Percentiles rank a stretch among this genome's conserved stretches.
These are phyloP conservation scores for Huntiella abstrusa DNA, from an alignment of 2,329 filamentous ascomycete genomes.

Conservation along the genomic window DNA sequence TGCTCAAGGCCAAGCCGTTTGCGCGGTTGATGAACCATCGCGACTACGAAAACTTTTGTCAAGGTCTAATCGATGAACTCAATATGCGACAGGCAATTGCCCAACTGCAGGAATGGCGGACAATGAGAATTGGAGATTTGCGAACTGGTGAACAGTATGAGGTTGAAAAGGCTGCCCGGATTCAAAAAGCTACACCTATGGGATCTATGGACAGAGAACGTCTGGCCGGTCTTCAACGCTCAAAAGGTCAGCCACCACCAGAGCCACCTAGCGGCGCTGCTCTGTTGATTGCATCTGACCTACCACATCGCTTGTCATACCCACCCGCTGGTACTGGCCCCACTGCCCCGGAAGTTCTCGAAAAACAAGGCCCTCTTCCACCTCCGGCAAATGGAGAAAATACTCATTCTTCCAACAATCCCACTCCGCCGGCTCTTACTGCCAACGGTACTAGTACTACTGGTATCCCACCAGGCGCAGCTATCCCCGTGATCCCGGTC, in stretches of 20 bases:
- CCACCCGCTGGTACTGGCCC: conserved; percentile 15
- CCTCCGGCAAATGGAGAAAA: conserved; percentile 27
- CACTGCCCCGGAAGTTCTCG: conserved; percentile 16
- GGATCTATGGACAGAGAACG: conserved; percentile 69
- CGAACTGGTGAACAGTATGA: conserved; percentile 84
- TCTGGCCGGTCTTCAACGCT: conserved; percentile 52
- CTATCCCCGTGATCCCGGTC: conserved; percentile 15
- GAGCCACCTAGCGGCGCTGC: conserved; percentile 61
- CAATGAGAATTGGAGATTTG: conserved; percentile 65
- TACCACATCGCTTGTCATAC: conserved; percentile 40
- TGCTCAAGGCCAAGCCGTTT: conserved; percentile 90
- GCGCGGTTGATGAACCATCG: conserved; percentile 89
- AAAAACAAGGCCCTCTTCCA: conserved; percentile 4
- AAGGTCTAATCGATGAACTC: conserved; percentile 75
- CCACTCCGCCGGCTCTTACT: conserved; percentile 31
- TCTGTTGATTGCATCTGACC: conserved; percentile 58
- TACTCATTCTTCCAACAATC: conserved; percentile 25
- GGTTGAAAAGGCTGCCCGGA: conserved; percentile 60
- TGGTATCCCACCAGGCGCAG: conserved; percentile 16
- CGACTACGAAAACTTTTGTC: conserved; percentile 73
- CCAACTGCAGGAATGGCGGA: conserved; percentile 88
- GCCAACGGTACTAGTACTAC: conserved; percentile 31
- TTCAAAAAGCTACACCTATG: conserved; percentile 51
- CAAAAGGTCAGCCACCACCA: conserved; percentile 43
- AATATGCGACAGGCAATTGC: conserved; percentile 76